These are phyloP conservation scores for Candida sojae DNA, from an alignment of 1,139 yeast genomes.

Conservation along the genomic window DNA sequence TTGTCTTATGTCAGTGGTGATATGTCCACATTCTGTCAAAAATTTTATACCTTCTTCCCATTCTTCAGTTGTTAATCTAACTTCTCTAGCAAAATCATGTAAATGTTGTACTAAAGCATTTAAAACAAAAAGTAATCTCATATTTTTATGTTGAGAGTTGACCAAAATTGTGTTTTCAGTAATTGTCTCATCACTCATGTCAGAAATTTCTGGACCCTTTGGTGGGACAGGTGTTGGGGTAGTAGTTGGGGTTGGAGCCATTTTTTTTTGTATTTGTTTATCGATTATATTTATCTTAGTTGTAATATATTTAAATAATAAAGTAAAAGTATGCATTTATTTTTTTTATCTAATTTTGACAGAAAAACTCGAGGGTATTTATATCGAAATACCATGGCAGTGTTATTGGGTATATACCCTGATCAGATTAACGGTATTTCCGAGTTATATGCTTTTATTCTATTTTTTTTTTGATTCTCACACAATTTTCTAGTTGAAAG, in stretches of 20 bases:
- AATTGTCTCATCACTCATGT: constrained; percentile 31
- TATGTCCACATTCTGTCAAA: constrained; percentile 30
- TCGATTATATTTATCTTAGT: too few species aligned
- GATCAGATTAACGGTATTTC: background rate
- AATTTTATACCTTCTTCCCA: constrained; percentile 30
- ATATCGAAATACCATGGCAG: too few species aligned
- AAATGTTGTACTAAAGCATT: constrained; percentile 27
- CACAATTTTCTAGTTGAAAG: too few species aligned
- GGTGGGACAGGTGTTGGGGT: background rate
- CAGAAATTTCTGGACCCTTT: constrained; percentile 12
- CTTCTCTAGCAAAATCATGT: constrained; percentile 35
- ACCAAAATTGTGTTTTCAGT: constrained; percentile 27
- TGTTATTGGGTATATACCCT: background rate
- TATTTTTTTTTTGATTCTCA: background rate
- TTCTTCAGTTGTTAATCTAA: constrained; percentile 31
- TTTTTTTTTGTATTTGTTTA: background rate
- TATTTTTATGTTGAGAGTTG: constrained; percentile 25
- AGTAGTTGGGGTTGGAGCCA: constrained; percentile 5
- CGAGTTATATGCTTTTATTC: background rate
- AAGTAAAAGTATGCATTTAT: too few species aligned
- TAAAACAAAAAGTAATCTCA: constrained; percentile 26
- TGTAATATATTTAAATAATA: too few species aligned
- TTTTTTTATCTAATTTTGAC: too few species aligned
- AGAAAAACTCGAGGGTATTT: too few species aligned
- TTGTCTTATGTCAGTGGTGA: constrained; percentile 29